Evolutionary conservation across 73 alveolate genomes (phyloP).

Genomic region (Uronychia binucleata): DNA sequence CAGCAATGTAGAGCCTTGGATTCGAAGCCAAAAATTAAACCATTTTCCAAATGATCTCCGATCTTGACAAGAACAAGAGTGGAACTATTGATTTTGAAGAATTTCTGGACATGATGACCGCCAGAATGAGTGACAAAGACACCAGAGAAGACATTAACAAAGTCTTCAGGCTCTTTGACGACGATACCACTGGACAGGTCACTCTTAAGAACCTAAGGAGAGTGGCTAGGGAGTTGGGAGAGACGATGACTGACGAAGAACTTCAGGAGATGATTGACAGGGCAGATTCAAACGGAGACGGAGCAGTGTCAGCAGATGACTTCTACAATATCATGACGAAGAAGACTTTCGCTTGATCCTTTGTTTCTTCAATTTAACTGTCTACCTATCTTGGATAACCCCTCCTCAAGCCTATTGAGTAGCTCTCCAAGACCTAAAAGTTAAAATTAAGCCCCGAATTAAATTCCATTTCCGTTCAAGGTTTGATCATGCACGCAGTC

Average conservation of each 20-base stretch:
- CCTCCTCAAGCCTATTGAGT: background rate
- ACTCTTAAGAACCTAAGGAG: conserved; percentile 76
- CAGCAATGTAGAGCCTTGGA: conserved; percentile 81
- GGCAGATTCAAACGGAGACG: conserved; percentile 84
- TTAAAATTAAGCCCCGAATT: background rate
- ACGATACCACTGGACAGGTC: conserved; percentile 68
- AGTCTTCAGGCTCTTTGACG: conserved; percentile 79
- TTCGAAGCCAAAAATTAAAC: conserved; percentile 82
- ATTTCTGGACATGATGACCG: conserved; percentile 81
- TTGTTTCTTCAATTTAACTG: background rate
- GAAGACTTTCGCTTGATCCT: conserved; percentile 55
- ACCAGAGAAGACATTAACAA: conserved; percentile 74
- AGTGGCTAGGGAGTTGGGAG: conserved; percentile 85
- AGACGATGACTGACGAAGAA: conserved; percentile 86
- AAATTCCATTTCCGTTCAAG: background rate
- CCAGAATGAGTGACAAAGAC: conserved; percentile 79
- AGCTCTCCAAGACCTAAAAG: background rate
- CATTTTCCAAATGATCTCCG: conserved; percentile 73
- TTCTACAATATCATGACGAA: conserved; percentile 80
- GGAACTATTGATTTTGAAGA: conserved; percentile 80
- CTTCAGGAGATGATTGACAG: conserved; percentile 82
- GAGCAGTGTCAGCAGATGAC: conserved; percentile 81
- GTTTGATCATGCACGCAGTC: conserved; percentile 11
- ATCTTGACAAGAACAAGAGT: conserved; percentile 72
- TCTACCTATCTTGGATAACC: background rate